Evolutionary conservation across 2,329 filamentous ascomycete genomes (phyloP).

Genomic region (Colletotrichum sp.): DNA sequence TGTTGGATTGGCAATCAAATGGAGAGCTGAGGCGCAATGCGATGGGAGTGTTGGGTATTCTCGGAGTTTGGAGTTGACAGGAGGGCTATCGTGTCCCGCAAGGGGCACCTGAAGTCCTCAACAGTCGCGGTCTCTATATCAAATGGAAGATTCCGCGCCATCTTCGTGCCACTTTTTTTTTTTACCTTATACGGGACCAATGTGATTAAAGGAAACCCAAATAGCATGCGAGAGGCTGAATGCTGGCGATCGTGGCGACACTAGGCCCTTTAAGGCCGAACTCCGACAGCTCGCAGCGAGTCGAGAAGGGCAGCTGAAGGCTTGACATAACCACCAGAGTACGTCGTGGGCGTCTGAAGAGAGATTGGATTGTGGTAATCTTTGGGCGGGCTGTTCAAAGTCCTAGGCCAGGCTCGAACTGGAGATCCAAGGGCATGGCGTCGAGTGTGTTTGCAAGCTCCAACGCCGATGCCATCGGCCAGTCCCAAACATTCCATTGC

Average conservation of each 20-base stretch:
- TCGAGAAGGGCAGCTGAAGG: not conserved
- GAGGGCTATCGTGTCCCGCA: not conserved
- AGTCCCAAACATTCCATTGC: conserved; percentile 31
- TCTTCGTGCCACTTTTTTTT: not conserved
- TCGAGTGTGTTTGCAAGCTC: conserved; percentile 29
- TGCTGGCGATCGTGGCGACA: not conserved
- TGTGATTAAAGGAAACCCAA: not conserved
- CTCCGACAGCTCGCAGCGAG: not conserved
- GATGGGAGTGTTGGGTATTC: not conserved
- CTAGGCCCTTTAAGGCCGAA: not conserved
- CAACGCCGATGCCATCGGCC: conserved; percentile 29
- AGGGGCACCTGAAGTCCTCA: not conserved
- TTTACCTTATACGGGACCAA: not conserved
- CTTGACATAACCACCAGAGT: not conserved
- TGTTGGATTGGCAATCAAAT: not conserved
- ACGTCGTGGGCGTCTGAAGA: not conserved
- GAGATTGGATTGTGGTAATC: not conserved
- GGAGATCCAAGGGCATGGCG: conserved; percentile 25
- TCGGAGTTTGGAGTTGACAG: not conserved
- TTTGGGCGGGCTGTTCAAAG: not conserved
- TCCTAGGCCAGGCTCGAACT: not conserved
- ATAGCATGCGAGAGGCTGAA: not conserved
- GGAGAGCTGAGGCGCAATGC: not conserved
- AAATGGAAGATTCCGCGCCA: not conserved
- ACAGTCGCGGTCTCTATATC: not conserved